Evolutionary conservation across 2,329 filamentous ascomycete genomes (phyloP), one percentile per base, ranked within the genome.

Genomic region (Byssochlamys sp.): DNA sequence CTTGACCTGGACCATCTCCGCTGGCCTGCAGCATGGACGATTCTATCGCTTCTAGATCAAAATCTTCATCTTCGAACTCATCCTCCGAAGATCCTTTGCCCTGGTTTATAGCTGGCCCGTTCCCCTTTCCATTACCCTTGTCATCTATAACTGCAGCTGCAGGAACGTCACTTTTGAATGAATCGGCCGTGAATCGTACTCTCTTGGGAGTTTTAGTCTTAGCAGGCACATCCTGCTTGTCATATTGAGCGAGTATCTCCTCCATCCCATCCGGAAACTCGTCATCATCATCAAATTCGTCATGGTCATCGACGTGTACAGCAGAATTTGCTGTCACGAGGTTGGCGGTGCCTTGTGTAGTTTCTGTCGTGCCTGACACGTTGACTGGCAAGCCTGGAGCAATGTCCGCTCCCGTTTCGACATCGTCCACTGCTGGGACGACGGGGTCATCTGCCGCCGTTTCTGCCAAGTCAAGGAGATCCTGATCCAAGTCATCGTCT

Each of bases 1-100:
- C 84, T 75, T 94, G 86, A 53, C 87, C 90, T 52, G 88, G 87
- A 67, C 83, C 84, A 63, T 86, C 75, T 73, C 91, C 87, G 62
- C 85, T 85, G 60, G 87, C 85, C 59, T 71, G 64, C 59, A 67
- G 64, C 66, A 78, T 78, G 68, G 81, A 78, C 54, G 80, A 75
- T 65, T 92, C 89, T 67, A 90, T 88, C 71, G 71, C 73, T 54
- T 75, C 71, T 57, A 77, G 55, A 58, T 95, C 90, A 71, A 84
- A 78, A 60, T 85, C 81, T 63, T 81, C 81, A 62, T 80, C 82
- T 52, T 85, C 88, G 77, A 90, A 90, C 66, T 90, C 90, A 74
- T 90, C 89, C 58, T 83, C 87, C 61, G 78, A 78, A 63, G 64
- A 76, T 69, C 56, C 73, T 68, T 55, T 67, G 63, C 39, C n/a